Percentiles rank a stretch among this genome's conserved stretches.
Conservation (phyloP, 2,329 filamentous ascomycete genomes). For the Kalaharituber pfeilii region DNA sequence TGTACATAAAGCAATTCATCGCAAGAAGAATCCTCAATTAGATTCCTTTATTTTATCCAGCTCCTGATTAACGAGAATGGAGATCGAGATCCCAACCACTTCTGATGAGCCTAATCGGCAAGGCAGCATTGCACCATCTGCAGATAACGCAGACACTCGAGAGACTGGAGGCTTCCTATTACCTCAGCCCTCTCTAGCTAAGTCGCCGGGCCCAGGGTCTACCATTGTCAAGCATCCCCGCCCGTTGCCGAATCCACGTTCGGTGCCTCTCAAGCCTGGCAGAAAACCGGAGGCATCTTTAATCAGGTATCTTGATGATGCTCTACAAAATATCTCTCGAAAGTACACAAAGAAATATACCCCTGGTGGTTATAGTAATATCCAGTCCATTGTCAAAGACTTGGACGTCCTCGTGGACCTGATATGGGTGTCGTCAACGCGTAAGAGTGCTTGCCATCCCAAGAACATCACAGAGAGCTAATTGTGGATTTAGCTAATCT, state of each 20-base stretch:
- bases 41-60: too few relatives aligned
- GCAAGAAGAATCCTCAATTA: too few relatives aligned
- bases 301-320: conserved; percentile 13
- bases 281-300: conserved; percentile 13
- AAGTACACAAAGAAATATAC: conserved; percentile 15
- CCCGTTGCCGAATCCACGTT: conserved; percentile 8
- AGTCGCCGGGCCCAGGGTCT: background rate
- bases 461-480: background rate
- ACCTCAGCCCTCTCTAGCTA: background rate
- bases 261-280: conserved; percentile 9
- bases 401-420: conserved; percentile 16
- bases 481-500: conserved; percentile 8
- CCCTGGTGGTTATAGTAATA: conserved; percentile 9
- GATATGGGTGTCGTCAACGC: conserved; percentile 18
- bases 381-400: conserved; percentile 3
- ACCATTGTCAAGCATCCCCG: background rate
- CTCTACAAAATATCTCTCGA: conserved; percentile 11
- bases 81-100: too few relatives aligned
- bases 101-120: too few relatives aligned
- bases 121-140: too few relatives aligned
- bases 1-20: too few relatives aligned
- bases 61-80: too few relatives aligned
- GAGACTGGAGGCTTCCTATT: background rate
- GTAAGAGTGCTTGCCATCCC: conserved; percentile 4
- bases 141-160: background rate